Conservation (phyloP, 2,329 filamentous ascomycete genomes). For the Fusarium torulosum region DNA sequence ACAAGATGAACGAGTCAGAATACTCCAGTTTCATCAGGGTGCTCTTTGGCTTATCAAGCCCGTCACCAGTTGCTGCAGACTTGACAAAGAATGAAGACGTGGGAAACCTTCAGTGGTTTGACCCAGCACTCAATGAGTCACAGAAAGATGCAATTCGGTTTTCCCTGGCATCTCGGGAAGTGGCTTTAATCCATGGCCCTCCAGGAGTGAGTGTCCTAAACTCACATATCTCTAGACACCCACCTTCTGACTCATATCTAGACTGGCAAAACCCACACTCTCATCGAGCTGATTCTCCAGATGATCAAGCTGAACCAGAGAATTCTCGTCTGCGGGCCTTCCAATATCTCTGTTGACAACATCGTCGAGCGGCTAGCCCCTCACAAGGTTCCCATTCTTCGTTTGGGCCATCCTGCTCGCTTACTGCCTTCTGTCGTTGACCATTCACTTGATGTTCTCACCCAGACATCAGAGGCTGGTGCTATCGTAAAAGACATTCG, state of each 20-base stretch:
- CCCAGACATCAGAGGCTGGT: conserved; percentile 89
- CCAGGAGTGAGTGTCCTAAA: conserved; percentile 72
- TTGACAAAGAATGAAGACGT: conserved; percentile 58
- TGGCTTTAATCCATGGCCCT: conserved; percentile 93
- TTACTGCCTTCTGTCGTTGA: conserved; percentile 88
- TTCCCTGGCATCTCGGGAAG: conserved; percentile 82
- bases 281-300: conserved; percentile 96
- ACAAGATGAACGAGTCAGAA: conserved; percentile 68
- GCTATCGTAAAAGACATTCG: conserved; percentile 91
- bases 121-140: conserved; percentile 72
- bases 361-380: conserved; percentile 92
- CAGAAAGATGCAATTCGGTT: conserved; percentile 82
- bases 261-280: conserved; percentile 96
- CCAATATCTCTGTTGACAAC: conserved; percentile 98
- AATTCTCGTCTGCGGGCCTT: conserved; percentile 93
- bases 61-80: conserved; percentile 61
- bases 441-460: conserved; percentile 92
- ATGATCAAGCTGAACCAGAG: conserved; percentile 79
- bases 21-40: conserved; percentile 72
- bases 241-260: conserved; percentile 47
- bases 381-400: conserved; percentile 86
- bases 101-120: conserved; percentile 69
- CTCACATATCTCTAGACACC: neutral
- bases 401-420: conserved; percentile 92
- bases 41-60: conserved; percentile 70